phyloP scores from a whole-genome alignment of 1,284 basidiomycete species.

The Polyporus tsugae region DNA sequence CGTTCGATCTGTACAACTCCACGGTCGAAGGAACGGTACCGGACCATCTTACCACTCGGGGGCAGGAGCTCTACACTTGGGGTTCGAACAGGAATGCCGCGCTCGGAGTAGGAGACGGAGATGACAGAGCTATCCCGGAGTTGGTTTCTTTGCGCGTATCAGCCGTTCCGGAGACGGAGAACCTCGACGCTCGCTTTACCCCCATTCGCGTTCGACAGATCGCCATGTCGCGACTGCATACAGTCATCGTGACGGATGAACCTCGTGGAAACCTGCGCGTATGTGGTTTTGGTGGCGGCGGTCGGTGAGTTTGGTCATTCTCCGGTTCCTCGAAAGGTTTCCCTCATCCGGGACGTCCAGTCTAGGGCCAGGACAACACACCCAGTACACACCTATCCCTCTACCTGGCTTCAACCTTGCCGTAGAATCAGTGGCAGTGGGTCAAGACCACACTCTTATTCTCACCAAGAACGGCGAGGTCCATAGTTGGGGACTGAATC shows the following conservation, averaged over 20 bases:
- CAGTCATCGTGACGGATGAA: constrained; percentile 84
- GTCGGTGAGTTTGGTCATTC: constrained; percentile 58
- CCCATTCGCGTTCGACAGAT: constrained; percentile 73
- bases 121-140: constrained; percentile 86
- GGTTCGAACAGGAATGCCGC: constrained; percentile 90
- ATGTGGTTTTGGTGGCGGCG: constrained; percentile 89
- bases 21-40: constrained; percentile 83
- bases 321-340: neutral
- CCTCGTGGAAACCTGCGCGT: constrained; percentile 76
- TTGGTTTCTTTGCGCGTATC: constrained; percentile 63
- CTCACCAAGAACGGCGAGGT: constrained; percentile 86
- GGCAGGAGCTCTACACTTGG: constrained; percentile 87
- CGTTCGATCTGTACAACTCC: constrained; percentile 95
- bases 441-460: constrained; percentile 94
- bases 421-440: constrained; percentile 72
- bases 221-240: constrained; percentile 87
- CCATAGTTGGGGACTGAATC: constrained; percentile 91
- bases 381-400: constrained; percentile 76
- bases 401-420: constrained; percentile 67
- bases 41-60: constrained; percentile 40
- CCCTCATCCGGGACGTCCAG: constrained; percentile 45
- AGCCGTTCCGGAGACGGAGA: constrained; percentile 32
- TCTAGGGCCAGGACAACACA: constrained; percentile 81
- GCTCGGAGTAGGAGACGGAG: constrained; percentile 84
- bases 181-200: constrained; percentile 56